phyloP scores from a whole-genome alignment of 2,329 filamentous ascomycete species.

The Pseudodiploospora longispora region DNA sequence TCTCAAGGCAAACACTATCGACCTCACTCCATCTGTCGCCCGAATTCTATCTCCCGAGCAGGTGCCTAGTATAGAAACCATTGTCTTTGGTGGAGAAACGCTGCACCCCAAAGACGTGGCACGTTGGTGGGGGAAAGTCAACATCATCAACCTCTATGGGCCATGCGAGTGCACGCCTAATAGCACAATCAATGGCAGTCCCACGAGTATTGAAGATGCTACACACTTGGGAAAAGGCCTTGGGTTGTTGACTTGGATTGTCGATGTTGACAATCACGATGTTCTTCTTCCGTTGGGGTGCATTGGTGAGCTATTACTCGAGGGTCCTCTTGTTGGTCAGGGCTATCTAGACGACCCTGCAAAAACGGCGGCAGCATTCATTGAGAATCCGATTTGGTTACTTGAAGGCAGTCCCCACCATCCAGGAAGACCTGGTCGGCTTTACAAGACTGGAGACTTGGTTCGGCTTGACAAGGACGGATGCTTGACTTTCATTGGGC shows the following conservation, averaged over 20 bases:
- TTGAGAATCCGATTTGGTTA: constrained; percentile 36
- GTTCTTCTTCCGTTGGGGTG: constrained; percentile 11
- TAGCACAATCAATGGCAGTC: constrained; percentile 2
- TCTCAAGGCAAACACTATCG: constrained; percentile 1
- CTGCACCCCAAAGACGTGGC: constrained; percentile 1
- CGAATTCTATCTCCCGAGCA: constrained; percentile 7
- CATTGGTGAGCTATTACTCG: constrained; percentile 20
- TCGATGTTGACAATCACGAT: constrained; percentile 12
- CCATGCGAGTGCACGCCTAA: constrained; percentile 11
- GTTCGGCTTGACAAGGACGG: constrained; percentile 31
- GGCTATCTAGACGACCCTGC: constrained; percentile 16
- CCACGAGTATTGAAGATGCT: neutral
- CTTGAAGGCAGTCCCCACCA: neutral
- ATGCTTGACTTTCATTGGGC: constrained; percentile 34
- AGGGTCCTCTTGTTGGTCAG: constrained; percentile 15
- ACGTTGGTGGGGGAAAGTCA: constrained; percentile 5
- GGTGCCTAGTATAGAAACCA: constrained; percentile 6
- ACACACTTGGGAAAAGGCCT: neutral
- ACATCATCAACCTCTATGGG: constrained; percentile 14
- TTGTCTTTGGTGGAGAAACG: constrained; percentile 12
- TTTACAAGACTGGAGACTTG: constrained; percentile 42
- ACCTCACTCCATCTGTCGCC: constrained; percentile 10
- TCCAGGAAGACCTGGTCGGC: constrained; percentile 16
- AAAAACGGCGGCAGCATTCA: constrained; percentile 15
- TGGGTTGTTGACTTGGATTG: constrained; percentile 13